A percentile compares a stretch with the other conserved stretches of the same genome.
phyloP scores from a whole-genome alignment of 306 rosid species.

The Pyrus betulifolia region DNA sequence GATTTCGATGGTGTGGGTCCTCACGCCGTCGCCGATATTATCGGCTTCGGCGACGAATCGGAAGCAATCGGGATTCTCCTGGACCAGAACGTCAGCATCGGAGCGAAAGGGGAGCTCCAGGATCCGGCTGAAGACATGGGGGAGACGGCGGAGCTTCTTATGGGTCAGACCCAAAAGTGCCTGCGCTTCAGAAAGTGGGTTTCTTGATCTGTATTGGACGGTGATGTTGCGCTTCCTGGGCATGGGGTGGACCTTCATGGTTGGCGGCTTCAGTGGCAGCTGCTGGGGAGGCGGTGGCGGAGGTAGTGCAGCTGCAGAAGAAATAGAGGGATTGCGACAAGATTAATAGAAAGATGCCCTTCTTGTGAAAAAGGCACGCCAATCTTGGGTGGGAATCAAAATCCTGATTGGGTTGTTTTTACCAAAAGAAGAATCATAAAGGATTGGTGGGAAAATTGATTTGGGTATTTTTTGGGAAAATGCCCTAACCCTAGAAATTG shows the following conservation, averaged over 20 bases:
- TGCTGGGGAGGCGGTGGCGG: not conserved
- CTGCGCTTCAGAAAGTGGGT: conserved; percentile 42
- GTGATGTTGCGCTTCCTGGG: conserved; percentile 87
- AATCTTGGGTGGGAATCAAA: conserved; percentile 30
- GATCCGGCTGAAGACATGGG: conserved; percentile 86
- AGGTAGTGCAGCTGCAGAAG: not conserved
- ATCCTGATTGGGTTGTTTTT: conserved; percentile 17
- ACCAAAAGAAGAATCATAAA: conserved; percentile 46
- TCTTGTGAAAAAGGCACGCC: not conserved
- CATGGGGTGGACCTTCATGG: conserved; percentile 90
- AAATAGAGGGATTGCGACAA: conserved; percentile 2
- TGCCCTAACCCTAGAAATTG: conserved; percentile 29
- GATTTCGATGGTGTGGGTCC: conserved; percentile 77
- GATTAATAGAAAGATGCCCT: conserved; percentile 20
- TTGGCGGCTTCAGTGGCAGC: not conserved
- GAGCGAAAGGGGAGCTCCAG: conserved; percentile 92
- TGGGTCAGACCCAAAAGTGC: conserved; percentile 38
- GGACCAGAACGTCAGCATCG: conserved; percentile 75
- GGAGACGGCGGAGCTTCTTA: conserved; percentile 84
- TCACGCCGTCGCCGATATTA: conserved; percentile 37
- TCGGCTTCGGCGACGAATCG: conserved; percentile 77
- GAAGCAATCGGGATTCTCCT: conserved; percentile 72
- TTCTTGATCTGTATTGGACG: conserved; percentile 45
- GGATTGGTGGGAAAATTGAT: conserved; percentile 9
- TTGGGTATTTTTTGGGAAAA: not conserved